phyloP scores from a whole-genome alignment of 345 rosid species.

The Turritis glabra region DNA sequence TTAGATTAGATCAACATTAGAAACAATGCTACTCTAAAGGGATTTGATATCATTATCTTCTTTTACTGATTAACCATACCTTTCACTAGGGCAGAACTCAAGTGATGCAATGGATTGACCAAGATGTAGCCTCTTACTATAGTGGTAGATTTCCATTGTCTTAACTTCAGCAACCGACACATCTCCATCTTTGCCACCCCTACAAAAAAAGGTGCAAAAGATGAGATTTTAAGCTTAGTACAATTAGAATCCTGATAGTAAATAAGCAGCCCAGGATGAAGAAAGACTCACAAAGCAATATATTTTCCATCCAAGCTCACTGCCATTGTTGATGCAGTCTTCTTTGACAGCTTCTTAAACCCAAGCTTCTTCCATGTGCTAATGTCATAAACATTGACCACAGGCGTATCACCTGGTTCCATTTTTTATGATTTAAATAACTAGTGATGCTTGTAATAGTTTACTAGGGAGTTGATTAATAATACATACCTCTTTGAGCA shows the following conservation, averaged over 20 bases:
- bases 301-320: constrained; percentile 94
- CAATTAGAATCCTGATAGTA: neutral
- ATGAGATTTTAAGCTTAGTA: neutral
- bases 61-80: constrained; percentile 45
- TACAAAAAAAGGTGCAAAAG: constrained; percentile 17
- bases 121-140: constrained; percentile 87
- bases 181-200: constrained; percentile 96
- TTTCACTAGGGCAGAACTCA: constrained; percentile 82
- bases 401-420: constrained; percentile 62
- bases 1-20: neutral
- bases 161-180: constrained; percentile 78
- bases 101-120: constrained; percentile 68
- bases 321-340: constrained; percentile 79
- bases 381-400: constrained; percentile 79
- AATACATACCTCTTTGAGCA: constrained; percentile 62
- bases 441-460: neutral
- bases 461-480: neutral
- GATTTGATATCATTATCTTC: neutral
- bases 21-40: neutral
- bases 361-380: constrained; percentile 96
- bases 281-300: constrained; percentile 73
- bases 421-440: constrained; percentile 1
- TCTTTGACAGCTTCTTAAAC: constrained; percentile 75
- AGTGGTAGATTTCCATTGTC: constrained; percentile 87
- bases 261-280: neutral